Evolutionary conservation across 176 grass and related monocot genomes (phyloP).

Genomic region (Phoenix dactylifera): DNA sequence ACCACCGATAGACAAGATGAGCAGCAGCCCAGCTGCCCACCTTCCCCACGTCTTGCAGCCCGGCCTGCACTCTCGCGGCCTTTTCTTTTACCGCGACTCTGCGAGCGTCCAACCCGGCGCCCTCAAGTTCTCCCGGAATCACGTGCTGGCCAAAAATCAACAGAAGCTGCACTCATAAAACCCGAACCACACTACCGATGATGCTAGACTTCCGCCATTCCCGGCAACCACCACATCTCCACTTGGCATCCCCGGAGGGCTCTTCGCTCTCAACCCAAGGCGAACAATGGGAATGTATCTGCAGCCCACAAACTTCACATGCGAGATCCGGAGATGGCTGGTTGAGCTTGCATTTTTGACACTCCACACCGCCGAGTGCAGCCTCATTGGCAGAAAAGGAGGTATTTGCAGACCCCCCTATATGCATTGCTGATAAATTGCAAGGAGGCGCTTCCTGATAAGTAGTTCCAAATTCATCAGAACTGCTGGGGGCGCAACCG

Average conservation of each 20-base stretch:
- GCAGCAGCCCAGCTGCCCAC: too few species aligned
- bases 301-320: conserved; percentile 46
- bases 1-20: too few species aligned
- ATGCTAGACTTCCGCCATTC: conserved; percentile 26
- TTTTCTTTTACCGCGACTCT: too few species aligned
- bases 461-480: conserved; percentile 26
- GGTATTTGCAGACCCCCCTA: conserved; percentile 27
- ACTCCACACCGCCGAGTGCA: conserved; percentile 16
- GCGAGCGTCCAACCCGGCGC: too few species aligned
- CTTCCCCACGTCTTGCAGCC: too few species aligned
- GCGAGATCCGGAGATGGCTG: conserved; percentile 45
- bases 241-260: conserved; percentile 17
- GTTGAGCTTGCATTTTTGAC: conserved; percentile 41
- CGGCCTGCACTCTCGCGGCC: too few species aligned
- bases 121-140: too few species aligned
- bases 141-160: too few species aligned
- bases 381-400: conserved; percentile 11
- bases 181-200: too few species aligned
- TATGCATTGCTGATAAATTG: conserved; percentile 10
- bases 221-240: conserved; percentile 65
- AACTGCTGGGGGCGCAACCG: conserved; percentile 4
- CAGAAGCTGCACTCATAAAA: too few species aligned
- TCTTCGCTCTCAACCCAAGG: conserved; percentile 42
- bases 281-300: conserved; percentile 49
- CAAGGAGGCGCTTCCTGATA: conserved; percentile 27